Base-by-base conservation (phyloP, 1,139 yeast genomes). In the Yamadazyma kanchanaburiensis region DNA sequence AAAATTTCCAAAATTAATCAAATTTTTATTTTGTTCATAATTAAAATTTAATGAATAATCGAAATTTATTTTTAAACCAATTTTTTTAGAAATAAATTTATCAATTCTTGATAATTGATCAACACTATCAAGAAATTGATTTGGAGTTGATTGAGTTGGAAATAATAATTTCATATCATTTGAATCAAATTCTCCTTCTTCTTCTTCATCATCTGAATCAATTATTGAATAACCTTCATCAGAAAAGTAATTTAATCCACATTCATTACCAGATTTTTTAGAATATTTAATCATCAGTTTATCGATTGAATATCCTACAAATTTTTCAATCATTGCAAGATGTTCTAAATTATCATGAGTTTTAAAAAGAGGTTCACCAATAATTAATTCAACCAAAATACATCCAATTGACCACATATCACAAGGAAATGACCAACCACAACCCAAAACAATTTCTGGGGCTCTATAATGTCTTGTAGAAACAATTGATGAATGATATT, bases 371-470 rank as follows among this genome's bases (percentile, higher is more conserved):
- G 96, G 96, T 47, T 87, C 95, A n/a, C 98, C 99, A 18, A 94
- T 86, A 30, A 86, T 80, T 31, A 94, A 62, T 58, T 94, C 98
- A 9, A 88, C 89, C 25, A 94, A 62, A 11, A 94, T 88, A 55
- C 98, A 89, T 1, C 96, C 99, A 33, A 91, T 72, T 1, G 96
- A 86, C 99, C 98, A 94, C 60, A 91, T 66, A 56, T 94, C 99
- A 57, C 98, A 91, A 1, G 89, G 87, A 43, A 72, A 81, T 3
- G 87, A 78, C 91, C 98, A 94, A 22, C 97, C 97, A 21, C 77
- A 71, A 1, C 96, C 96, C 22, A 94, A 61, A 2, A 91, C 89
- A 43, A 94, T 88, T 54, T 94, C 99, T 0, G 98, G 98, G 0
- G 98, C 98, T 34, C 99, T 68, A 58, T 94, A 94, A 58, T 94